A percentile compares a stretch with the other conserved stretches of the same genome.
These are phyloP conservation scores for Pleurotus salmoneostramineus DNA, from an alignment of 768 basidiomycete genomes.

Conservation along the genomic window DNA sequence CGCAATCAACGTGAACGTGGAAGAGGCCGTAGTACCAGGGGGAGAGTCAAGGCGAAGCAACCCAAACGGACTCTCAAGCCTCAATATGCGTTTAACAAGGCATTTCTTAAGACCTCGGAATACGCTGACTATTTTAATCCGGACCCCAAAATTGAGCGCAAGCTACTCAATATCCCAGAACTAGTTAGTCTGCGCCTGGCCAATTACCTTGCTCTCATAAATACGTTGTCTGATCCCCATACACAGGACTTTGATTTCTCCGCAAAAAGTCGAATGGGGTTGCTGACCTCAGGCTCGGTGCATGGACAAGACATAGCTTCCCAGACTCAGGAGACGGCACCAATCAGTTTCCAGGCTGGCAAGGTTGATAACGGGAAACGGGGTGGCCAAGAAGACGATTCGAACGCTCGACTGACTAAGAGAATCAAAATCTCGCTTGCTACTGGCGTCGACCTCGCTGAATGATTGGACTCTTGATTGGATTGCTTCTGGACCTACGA, in stretches of 20 bases:
- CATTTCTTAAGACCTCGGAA: constrained; percentile 35
- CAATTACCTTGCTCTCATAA: constrained; percentile 1
- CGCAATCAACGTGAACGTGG: constrained; percentile 16
- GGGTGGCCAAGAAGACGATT: constrained; percentile 30
- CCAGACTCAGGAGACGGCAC: constrained; percentile 12
- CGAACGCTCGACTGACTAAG: constrained; percentile 39
- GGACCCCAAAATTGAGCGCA: constrained; percentile 52
- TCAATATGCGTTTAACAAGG: constrained; percentile 53
- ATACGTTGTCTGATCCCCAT: constrained; percentile 22
- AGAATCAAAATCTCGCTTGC: constrained; percentile 73
- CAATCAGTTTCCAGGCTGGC: neutral
- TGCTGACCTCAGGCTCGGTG: neutral
- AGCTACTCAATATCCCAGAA: constrained; percentile 56
- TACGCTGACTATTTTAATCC: constrained; percentile 74
- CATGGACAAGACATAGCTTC: neutral
- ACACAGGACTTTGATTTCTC: constrained; percentile 29
- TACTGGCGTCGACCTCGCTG: constrained; percentile 68
- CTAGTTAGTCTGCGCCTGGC: constrained; percentile 34
- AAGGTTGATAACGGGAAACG: constrained; percentile 13
- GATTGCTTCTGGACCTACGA: neutral
- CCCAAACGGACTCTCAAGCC: constrained; percentile 53
- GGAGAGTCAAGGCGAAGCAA: constrained; percentile 30
- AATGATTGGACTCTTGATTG: constrained; percentile 30
- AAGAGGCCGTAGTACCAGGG: constrained; percentile 26
- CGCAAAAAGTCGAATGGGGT: neutral